These are phyloP conservation scores for Xenoacremonium recifei DNA, from an alignment of 2,329 filamentous ascomycete species.

Conservation along the genomic window DNA sequence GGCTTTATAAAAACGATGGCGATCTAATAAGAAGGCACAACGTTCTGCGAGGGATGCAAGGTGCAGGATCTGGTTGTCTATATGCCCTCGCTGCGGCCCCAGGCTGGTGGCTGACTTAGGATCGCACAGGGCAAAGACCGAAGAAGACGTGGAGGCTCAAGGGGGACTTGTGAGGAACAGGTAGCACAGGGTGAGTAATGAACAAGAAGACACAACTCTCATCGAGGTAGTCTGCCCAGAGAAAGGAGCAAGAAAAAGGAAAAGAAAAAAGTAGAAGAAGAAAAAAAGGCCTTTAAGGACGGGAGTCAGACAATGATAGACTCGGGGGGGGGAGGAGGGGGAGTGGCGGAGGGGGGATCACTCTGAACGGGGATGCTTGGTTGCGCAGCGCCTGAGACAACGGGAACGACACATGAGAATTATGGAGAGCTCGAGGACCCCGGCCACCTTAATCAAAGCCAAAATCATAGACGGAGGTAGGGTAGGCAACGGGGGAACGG, in stretches of 20 bases:
- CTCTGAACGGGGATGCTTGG: constrained; percentile 29
- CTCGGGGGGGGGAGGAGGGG: constrained; percentile 23
- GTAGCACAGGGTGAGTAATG: constrained; percentile 22
- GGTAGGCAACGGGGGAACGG: constrained; percentile 13
- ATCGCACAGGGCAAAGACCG: constrained; percentile 28
- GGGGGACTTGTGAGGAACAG: constrained; percentile 20
- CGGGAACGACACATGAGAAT: constrained; percentile 35
- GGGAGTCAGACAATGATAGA: constrained; percentile 23
- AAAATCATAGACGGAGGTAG: constrained; percentile 14
- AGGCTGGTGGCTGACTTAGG: constrained; percentile 25
- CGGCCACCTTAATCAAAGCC: constrained; percentile 22
- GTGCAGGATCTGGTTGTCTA: constrained; percentile 37
- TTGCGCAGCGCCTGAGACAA: constrained; percentile 46
- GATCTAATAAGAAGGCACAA: constrained; percentile 25
- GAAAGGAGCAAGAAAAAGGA: constrained; percentile 21
- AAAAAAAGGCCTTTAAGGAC: no score
- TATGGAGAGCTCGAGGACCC: constrained; percentile 32
- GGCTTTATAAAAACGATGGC: constrained; percentile 18
- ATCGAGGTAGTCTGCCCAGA: constrained; percentile 22
- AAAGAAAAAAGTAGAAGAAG: no score
- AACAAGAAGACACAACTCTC: constrained; percentile 16
- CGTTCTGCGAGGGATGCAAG: constrained; percentile 21
- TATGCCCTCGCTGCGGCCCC: constrained; percentile 33
- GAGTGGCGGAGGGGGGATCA: constrained; percentile 17
- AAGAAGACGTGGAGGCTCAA: constrained; percentile 19